A percentile compares a stretch with the other conserved stretches of the same genome.
Conservation (phyloP, 2,329 filamentous ascomycete species). For the Anthostomella pinea region DNA sequence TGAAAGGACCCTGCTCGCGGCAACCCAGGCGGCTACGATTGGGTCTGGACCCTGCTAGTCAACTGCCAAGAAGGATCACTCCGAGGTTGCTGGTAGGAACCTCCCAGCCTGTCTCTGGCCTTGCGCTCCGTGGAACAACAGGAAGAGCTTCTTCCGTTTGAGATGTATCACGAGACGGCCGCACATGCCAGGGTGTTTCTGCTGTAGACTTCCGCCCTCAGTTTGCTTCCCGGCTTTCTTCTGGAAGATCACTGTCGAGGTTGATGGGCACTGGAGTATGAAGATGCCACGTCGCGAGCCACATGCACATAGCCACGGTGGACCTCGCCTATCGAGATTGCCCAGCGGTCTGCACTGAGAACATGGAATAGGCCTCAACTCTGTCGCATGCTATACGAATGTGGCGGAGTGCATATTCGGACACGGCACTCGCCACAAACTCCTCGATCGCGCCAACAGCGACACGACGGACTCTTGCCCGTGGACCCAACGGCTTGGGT, state of each 20-base stretch:
- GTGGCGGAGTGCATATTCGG: slow-evolving; percentile 27
- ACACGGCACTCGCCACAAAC: slow-evolving; percentile 23
- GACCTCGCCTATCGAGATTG: slow-evolving; percentile 7
- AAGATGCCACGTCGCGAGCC: slow-evolving; percentile 29
- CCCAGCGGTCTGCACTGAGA: background rate
- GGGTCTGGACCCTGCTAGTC: slow-evolving; percentile 20
- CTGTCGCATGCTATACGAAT: slow-evolving; percentile 23
- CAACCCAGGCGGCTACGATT: slow-evolving; percentile 28
- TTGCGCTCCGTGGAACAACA: no score
- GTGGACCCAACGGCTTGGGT: slow-evolving; percentile 16
- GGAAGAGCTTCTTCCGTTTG: slow-evolving; percentile 12
- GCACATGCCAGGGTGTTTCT: no score
- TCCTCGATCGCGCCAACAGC: no score
- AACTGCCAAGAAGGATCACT: slow-evolving; percentile 24
- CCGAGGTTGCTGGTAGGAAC: no score
- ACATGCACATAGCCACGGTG: slow-evolving; percentile 23
- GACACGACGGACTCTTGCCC: background rate
- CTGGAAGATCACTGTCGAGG: slow-evolving; percentile 5
- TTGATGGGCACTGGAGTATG: slow-evolving; percentile 15
- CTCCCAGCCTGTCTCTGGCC: no score
- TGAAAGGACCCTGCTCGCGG: slow-evolving; percentile 25
- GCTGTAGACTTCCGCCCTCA: background rate
- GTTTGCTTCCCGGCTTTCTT: slow-evolving; percentile 4
- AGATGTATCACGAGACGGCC: no score
- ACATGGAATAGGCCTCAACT: no score